phyloP scores from a whole-genome alignment of 1,284 basidiomycete species.

The Ganoderma leucocontextum region DNA sequence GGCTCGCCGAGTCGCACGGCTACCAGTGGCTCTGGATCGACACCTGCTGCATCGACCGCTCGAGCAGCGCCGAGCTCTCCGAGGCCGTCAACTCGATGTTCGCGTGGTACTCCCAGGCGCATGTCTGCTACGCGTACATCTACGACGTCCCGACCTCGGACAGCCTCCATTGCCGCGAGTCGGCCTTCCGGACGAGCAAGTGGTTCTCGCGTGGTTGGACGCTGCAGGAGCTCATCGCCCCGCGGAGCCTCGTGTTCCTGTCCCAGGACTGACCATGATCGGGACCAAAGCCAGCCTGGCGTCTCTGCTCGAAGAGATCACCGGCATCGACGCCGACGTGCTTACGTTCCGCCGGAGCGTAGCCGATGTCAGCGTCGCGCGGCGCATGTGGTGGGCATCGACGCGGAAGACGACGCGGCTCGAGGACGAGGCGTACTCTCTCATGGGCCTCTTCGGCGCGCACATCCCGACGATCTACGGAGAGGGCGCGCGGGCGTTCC shows the following conservation, averaged over 20 bases:
- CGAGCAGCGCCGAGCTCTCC: conserved; percentile 31
- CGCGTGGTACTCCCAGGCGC: conserved; percentile 23
- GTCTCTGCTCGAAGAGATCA: conserved; percentile 25
- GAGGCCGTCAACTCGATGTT: conserved; percentile 32
- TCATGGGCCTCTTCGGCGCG: conserved; percentile 33
- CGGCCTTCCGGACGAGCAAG: conserved; percentile 22
- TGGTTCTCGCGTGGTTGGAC: conserved; percentile 34
- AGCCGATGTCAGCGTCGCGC: conserved; percentile 29
- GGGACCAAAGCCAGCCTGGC: conserved; percentile 32
- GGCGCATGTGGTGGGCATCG: conserved; percentile 32
- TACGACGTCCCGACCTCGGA: conserved; percentile 18
- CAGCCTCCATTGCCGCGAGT: neutral
- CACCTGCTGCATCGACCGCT: conserved; percentile 32
- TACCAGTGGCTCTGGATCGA: conserved; percentile 34
- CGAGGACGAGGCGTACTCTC: conserved; percentile 31
- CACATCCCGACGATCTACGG: conserved; percentile 32
- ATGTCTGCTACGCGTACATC: conserved; percentile 26
- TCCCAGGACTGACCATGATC: conserved; percentile 24
- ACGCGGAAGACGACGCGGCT: conserved; percentile 24
- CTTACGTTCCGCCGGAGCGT: conserved; percentile 27
- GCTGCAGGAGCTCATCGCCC: conserved; percentile 31
- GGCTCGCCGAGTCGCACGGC: conserved; percentile 25
- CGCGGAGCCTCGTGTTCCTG: conserved; percentile 27
- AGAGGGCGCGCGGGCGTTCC: conserved; percentile 27
- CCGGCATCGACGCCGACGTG: conserved; percentile 30